Evolutionary conservation across 2,329 filamentous ascomycete genomes (phyloP), one percentile per base, ranked within the genome.

Genomic region (Penicillium verrucosum): DNA sequence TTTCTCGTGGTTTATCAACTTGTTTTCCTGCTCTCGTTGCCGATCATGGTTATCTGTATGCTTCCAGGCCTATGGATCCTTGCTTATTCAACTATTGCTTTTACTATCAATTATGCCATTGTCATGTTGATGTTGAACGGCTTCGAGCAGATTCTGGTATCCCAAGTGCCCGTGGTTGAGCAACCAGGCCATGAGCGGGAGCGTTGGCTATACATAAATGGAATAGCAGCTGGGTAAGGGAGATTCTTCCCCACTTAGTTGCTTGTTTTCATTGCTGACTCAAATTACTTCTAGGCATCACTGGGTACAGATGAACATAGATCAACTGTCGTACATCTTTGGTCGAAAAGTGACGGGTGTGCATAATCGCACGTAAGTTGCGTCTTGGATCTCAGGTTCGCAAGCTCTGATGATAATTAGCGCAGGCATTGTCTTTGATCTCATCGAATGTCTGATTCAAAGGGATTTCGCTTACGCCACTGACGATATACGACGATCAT

Each of bases 181-280:
- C 49, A 38, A 18, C 77, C 78, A 0, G 78, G 68, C n/a, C 72
- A 77, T 68, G 76, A 77, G 11, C 78, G 85, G 51, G 89, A 92
- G 73, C 82, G 86, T 65, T 93, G 89, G 89, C 80, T 92, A n/a
- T 92, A 89, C 68, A 72, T 92, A 50, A 92, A 92, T 66, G 89
- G 89, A 0, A 84, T 92, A 29, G 84, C 65, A 11, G 67, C 69
- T 50, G 65, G 68, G 66, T 70, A 65, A 60, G 65, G 54, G 37
- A 50, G 52, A 11, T 6, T 81, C 25, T 7, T 27, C 25, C 25
- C 81, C 81, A 34, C 82, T 81, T 9, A 8, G 0, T 21, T 14
- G 1, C 4, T 36, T 23, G 1, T 1, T 21, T 50, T 44, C 11
- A 38, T 52, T 14, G 14, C 49, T 65, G n/a, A 60, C 58, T 45